These are phyloP conservation scores for Starmera stellimalicola DNA, from an alignment of 1,139 yeast species.

Conservation along the genomic window DNA sequence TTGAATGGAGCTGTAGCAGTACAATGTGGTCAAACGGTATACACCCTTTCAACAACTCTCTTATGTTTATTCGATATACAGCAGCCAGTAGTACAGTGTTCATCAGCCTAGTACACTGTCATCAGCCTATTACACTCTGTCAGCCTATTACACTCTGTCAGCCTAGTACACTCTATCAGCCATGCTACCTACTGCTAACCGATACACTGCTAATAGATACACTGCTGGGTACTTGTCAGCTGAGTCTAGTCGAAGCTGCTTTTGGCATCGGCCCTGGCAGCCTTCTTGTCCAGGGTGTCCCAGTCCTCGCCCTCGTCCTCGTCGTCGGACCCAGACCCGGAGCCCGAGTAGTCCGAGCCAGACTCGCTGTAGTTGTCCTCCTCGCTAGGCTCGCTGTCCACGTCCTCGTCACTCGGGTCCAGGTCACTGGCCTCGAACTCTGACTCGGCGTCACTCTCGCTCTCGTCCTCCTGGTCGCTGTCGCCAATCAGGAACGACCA, in stretches of 20 bases:
- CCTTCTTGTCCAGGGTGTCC: constrained; percentile 66
- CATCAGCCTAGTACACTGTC: no score
- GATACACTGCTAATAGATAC: constrained; percentile 2
- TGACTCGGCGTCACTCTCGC: constrained; percentile 39
- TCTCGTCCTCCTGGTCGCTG: constrained; percentile 55
- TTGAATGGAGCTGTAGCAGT: no score
- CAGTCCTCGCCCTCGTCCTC: constrained; percentile 60
- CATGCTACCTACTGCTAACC: constrained; percentile 6
- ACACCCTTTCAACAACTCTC: no score
- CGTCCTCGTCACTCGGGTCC: constrained; percentile 70
- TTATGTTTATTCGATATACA: no score
- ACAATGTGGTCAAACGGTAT: no score
- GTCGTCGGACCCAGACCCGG: constrained; percentile 41
- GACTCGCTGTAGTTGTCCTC: constrained; percentile 22
- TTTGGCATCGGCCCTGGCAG: constrained; percentile 36
- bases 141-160: no score
- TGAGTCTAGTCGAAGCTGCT: constrained; percentile 17
- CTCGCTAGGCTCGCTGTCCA: constrained; percentile 39
- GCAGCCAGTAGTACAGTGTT: no score
- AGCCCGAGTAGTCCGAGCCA: constrained; percentile 38
- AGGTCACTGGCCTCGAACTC: constrained; percentile 37
- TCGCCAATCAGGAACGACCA: constrained; percentile 85
- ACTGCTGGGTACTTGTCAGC: not conserved
- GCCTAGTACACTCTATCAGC: no score
- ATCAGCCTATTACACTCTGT: no score